Evolutionary conservation across 2,329 filamentous ascomycete species (phyloP).

Genomic region (Claviceps sp.): DNA sequence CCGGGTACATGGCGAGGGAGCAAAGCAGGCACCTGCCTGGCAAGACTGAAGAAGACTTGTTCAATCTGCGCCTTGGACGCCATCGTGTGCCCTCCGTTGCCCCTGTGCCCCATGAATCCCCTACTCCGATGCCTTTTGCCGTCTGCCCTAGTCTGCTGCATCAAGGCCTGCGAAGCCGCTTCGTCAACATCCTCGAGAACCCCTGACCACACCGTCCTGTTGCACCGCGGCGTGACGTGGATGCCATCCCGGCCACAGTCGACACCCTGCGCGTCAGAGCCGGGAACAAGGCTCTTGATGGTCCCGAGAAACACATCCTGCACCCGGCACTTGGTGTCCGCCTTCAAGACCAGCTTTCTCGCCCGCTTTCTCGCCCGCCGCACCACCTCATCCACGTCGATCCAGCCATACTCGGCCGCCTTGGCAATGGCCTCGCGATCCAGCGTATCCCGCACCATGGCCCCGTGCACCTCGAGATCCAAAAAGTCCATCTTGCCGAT

Average conservation of each 20-base stretch:
- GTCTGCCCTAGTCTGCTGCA: not conserved
- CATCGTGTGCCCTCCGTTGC: not conserved
- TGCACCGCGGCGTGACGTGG: slow-evolving; percentile 2
- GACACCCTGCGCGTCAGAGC: not conserved
- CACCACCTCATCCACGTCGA: slow-evolving; percentile 5
- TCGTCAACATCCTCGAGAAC: not conserved
- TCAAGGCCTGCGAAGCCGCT: not conserved
- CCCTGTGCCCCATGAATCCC: too few species aligned
- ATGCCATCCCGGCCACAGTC: not conserved
- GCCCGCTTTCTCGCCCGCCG: not conserved
- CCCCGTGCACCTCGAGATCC: slow-evolving; percentile 10
- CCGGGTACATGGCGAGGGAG: slow-evolving; percentile 3
- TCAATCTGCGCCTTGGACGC: not conserved
- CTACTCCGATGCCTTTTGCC: too few species aligned
- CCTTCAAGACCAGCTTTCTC: not conserved
- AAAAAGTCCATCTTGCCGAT: slow-evolving; percentile 11
- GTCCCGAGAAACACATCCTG: not conserved
- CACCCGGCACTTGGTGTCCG: not conserved
- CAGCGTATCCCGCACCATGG: slow-evolving; percentile 11
- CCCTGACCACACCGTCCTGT: slow-evolving; percentile 2
- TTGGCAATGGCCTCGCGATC: slow-evolving; percentile 8
- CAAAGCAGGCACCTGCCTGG: slow-evolving; percentile 1
- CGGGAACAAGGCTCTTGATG: not conserved
- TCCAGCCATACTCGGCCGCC: slow-evolving; percentile 6
- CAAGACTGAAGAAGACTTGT: not conserved